Base-by-base conservation (phyloP, 2,329 filamentous ascomycete species). In the Pseudocercospora ulei region DNA sequence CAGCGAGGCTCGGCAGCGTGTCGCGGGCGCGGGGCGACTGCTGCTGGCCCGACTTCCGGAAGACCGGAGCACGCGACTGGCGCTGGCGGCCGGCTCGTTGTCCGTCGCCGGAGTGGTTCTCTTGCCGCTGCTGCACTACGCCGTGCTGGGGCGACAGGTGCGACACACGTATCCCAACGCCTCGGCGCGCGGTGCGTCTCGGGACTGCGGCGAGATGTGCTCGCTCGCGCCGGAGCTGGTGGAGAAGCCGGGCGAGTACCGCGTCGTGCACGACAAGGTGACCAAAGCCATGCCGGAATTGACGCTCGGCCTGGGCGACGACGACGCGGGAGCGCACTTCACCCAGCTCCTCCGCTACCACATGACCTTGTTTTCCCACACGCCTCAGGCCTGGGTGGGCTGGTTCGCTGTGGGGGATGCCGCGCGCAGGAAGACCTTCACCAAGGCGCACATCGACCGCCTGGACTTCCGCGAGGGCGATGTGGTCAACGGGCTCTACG, bases 391-490 rank as follows among this genome's bases (percentile, higher is more conserved):
- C 27, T 46, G 39, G 38, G 25, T 48, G 7, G 29, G 47, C 5
- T 50, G 44, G 43, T 30, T 50, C 11, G 14, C 36, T 2, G 27
- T 41, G 29, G 39, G 24, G 14, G 20, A 27, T 11, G 39, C 41
- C 3, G 13, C 31, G 3, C 35, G 42, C 6, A 35, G 46, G 7
- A 29, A 43, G 9, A 50, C 47, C 2, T 53, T 51, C 36, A 39
- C 41, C 8, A 26, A 34, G 29, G 39, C 46, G 4, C 31, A 51
- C 30, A 49, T 53, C 40, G 24, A 45, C 4, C 44, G 31, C 8
- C 39, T 48, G 7, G 16, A 41, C 7, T 53, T 53, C 29, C 25
- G 31, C 11, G 38, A 44, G 25, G 48, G 50, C 28, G 48, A 53
- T 36, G 25, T 51, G 3, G 44, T 53, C 20, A 47, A 44, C 8